phyloP scores from a whole-genome alignment of 805 yeast species.

The Blastobotrys chiropterorum region DNA sequence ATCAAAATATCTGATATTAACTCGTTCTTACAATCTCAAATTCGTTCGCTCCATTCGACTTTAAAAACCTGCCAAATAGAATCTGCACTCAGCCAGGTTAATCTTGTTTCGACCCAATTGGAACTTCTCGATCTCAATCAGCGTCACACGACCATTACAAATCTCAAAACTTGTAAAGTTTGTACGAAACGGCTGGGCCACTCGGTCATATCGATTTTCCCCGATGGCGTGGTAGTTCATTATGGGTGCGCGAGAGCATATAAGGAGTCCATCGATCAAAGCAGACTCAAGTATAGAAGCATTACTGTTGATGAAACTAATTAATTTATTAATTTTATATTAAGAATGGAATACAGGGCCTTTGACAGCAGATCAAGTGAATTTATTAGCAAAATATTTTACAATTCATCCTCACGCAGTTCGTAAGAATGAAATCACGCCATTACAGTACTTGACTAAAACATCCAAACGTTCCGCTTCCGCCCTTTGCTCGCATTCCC shows the following conservation, averaged over 20 bases:
- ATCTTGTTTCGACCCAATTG: constrained; percentile 43
- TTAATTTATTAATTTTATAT: neutral
- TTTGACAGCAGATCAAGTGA: too few species aligned
- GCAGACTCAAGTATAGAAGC: constrained; percentile 5
- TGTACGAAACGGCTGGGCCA: constrained; percentile 55
- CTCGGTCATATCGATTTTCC: constrained; percentile 46
- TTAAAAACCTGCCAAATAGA: constrained; percentile 39
- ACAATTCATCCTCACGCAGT: constrained; percentile 12
- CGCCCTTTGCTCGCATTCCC: constrained; percentile 40
- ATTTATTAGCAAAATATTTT: too few species aligned
- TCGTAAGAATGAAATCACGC: constrained; percentile 58
- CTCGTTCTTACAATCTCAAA: constrained; percentile 39
- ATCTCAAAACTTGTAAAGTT: constrained; percentile 46
- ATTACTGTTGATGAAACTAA: constrained; percentile 2
- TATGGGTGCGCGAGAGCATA: constrained; percentile 44
- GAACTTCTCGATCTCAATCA: constrained; percentile 36
- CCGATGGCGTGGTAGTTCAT: constrained; percentile 43
- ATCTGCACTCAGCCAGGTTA: constrained; percentile 48
- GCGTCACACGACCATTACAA: constrained; percentile 35
- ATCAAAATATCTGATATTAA: constrained; percentile 41
- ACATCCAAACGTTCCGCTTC: constrained; percentile 53
- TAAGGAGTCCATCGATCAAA: constrained; percentile 10
- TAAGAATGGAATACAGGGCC: neutral
- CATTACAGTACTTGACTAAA: constrained; percentile 71
- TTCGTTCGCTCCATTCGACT: constrained; percentile 37